Evolutionary conservation across 2,329 filamentous ascomycete genomes (phyloP).

Genomic region (Cladosporium sp.): DNA sequence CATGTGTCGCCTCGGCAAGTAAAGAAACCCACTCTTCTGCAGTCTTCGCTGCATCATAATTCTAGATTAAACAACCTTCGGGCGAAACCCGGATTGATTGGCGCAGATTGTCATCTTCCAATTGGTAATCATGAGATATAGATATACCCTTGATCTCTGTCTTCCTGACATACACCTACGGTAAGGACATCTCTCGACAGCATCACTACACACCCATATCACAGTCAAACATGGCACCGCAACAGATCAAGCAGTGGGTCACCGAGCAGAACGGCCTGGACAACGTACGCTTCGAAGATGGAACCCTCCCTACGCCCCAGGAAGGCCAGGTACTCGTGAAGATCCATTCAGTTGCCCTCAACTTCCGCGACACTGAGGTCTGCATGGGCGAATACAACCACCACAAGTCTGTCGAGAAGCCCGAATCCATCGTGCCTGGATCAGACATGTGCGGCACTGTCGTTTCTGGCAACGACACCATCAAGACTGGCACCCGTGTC

Average conservation of each 20-base stretch:
- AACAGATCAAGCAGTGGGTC: constrained; percentile 42
- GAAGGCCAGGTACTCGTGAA: constrained; percentile 53
- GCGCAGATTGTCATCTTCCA: background rate
- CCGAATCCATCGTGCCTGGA: constrained; percentile 59
- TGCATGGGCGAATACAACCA: constrained; percentile 67
- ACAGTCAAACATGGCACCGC: constrained; percentile 20
- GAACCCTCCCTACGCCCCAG: constrained; percentile 37
- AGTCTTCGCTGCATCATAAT: background rate
- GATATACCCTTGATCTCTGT: background rate
- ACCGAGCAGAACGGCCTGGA: constrained; percentile 46
- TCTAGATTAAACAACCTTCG: background rate
- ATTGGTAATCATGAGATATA: constrained; percentile 14
- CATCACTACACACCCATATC: background rate
- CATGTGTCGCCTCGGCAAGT: constrained; percentile 4
- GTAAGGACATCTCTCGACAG: background rate
- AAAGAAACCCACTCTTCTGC: constrained; percentile 5
- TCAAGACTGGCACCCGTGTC: constrained; percentile 64
- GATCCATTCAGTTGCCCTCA: constrained; percentile 54
- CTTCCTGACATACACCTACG: background rate
- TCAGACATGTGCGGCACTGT: constrained; percentile 71
- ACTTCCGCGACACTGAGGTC: constrained; percentile 59
- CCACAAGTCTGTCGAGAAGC: constrained; percentile 54
- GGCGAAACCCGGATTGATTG: constrained; percentile 1
- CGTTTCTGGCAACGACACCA: constrained; percentile 50
- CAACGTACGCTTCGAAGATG: constrained; percentile 40